phyloP scores from a whole-genome alignment of 2,329 filamentous ascomycete genomes.

The Exophiala sp. region DNA sequence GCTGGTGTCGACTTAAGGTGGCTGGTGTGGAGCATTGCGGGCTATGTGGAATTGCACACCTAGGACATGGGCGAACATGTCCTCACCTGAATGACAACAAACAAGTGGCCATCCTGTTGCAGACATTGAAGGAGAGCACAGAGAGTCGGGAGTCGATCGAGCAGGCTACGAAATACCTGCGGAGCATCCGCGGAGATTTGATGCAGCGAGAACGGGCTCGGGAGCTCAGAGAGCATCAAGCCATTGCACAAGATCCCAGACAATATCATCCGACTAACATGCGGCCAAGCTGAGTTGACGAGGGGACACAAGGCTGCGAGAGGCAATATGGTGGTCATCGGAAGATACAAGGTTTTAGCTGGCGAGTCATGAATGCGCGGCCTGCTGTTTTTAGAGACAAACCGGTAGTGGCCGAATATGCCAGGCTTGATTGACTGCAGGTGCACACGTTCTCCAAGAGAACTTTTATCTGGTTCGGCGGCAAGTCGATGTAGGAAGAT shows the following conservation, averaged over 20 bases:
- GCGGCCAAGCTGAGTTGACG: too few species aligned
- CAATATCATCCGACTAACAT: too few species aligned
- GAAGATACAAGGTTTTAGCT: too few species aligned
- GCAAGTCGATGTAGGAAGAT: too few species aligned
- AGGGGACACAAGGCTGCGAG: too few species aligned
- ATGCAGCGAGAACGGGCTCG: conserved; percentile 49
- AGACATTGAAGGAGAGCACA: conserved; percentile 56
- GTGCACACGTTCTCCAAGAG: too few species aligned
- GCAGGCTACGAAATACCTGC: conserved; percentile 55
- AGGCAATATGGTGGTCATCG: too few species aligned
- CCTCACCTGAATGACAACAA: conserved; percentile 61
- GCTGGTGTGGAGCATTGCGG: conserved; percentile 60
- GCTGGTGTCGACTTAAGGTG: conserved; percentile 59
- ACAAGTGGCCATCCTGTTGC: conserved; percentile 62
- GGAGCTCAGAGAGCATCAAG: conserved; percentile 24
- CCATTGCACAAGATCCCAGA: not conserved
- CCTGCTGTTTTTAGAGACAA: too few species aligned
- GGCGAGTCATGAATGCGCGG: too few species aligned
- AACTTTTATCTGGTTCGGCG: too few species aligned
- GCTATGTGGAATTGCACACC: conserved; percentile 62
- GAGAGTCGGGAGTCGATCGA: conserved; percentile 55
- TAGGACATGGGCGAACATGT: conserved; percentile 55
- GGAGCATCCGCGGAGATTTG: conserved; percentile 54
- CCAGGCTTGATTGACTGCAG: too few species aligned
- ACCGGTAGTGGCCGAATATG: too few species aligned